phyloP scores from a whole-genome alignment of 2,329 filamentous ascomycete species.

The Claviceps arundinis region DNA sequence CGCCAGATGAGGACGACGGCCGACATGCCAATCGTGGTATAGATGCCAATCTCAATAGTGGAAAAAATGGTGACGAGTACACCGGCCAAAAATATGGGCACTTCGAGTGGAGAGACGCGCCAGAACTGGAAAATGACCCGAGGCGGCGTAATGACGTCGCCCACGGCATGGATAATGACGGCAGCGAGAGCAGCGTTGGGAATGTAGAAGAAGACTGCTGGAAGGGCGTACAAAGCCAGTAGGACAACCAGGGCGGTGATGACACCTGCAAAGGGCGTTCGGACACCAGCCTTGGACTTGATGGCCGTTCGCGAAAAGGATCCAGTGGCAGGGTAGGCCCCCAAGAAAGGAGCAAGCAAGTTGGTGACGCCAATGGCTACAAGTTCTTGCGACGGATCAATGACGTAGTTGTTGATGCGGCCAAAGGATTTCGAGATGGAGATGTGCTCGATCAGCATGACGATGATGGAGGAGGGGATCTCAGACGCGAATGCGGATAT shows the following conservation, averaged over 20 bases:
- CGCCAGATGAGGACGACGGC: conserved; percentile 63
- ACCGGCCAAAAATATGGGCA: conserved; percentile 73
- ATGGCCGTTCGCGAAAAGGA: conserved; percentile 87
- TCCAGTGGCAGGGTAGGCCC: conserved; percentile 74
- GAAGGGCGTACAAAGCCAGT: conserved; percentile 70
- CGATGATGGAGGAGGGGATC: conserved; percentile 61
- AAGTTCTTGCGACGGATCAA: conserved; percentile 67
- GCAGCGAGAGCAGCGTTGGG: conserved; percentile 62
- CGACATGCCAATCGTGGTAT: conserved; percentile 62
- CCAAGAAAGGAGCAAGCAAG: conserved; percentile 63
- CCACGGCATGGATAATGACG: conserved; percentile 84
- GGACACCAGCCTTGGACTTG: conserved; percentile 85
- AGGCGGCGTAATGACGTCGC: conserved; percentile 72
- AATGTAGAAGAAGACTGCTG: conserved; percentile 81
- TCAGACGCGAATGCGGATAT: conserved; percentile 51
- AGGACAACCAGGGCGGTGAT: conserved; percentile 74
- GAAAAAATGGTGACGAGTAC: conserved; percentile 73
- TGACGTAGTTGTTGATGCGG: conserved; percentile 67
- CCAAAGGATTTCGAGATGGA: conserved; percentile 75
- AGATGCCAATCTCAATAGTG: conserved; percentile 75
- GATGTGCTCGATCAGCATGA: conserved; percentile 69
- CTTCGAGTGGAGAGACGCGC: conserved; percentile 70
- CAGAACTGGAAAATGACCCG: conserved; percentile 81
- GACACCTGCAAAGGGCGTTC: conserved; percentile 74
- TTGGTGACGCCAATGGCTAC: conserved; percentile 67